Percentiles rank a stretch among this genome's conserved stretches.
Evolutionary conservation across 176 grass and related monocot genomes (phyloP).

Genomic region (Phragmites australis): DNA sequence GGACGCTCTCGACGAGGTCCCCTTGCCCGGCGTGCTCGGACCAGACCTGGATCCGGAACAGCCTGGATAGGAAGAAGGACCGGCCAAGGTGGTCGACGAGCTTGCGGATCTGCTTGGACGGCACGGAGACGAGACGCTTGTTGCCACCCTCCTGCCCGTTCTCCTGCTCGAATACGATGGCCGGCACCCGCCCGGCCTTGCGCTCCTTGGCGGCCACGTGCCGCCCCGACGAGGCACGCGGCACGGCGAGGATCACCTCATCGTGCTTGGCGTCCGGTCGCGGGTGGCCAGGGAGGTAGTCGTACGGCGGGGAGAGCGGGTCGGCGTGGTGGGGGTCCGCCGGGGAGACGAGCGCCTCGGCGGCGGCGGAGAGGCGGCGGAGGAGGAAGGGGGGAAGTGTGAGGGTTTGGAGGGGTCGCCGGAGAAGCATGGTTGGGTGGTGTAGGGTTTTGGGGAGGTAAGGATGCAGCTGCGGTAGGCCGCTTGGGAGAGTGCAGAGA

Average conservation of each 20-base stretch:
- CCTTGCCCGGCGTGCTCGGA: slow-evolving; percentile 56
- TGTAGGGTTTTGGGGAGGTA: slow-evolving; percentile 44
- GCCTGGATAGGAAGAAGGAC: slow-evolving; percentile 87
- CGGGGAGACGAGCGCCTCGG: neutral
- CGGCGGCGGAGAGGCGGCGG: slow-evolving; percentile 18
- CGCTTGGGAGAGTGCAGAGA: neutral
- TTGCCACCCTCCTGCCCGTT: slow-evolving; percentile 83
- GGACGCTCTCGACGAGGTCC: slow-evolving; percentile 81
- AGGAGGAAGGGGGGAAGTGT: slow-evolving; percentile 34
- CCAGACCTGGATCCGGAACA: slow-evolving; percentile 86
- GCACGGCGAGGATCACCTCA: slow-evolving; percentile 75
- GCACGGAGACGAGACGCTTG: slow-evolving; percentile 84
- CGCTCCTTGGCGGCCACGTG: slow-evolving; percentile 72
- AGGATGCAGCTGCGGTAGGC: neutral
- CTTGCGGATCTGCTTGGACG: slow-evolving; percentile 91
- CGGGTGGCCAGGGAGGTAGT: slow-evolving; percentile 81
- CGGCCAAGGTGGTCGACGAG: slow-evolving; percentile 86
- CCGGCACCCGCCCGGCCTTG: slow-evolving; percentile 72
- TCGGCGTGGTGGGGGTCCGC: neutral
- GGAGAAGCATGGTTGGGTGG: slow-evolving; percentile 66
- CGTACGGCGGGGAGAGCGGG: slow-evolving; percentile 46
- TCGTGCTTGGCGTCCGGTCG: slow-evolving; percentile 79
- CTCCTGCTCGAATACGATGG: slow-evolving; percentile 91
- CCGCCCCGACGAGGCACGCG: slow-evolving; percentile 51
- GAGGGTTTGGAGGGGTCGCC: slow-evolving; percentile 54